Conservation (phyloP, 2,329 filamentous ascomycete genomes). For the Lachnellula arida region DNA sequence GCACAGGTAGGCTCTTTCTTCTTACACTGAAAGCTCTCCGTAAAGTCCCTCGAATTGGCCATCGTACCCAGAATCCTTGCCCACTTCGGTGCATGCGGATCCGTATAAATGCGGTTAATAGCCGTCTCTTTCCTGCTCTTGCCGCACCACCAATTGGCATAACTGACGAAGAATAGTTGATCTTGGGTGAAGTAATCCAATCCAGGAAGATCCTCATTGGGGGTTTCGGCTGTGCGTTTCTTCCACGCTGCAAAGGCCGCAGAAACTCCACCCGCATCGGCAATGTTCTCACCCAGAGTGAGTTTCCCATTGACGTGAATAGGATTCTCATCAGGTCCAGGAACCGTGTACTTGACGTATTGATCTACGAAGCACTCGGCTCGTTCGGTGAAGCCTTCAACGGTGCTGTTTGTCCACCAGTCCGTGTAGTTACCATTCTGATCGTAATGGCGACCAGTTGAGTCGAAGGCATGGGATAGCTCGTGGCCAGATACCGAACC, state of each 20-base stretch:
- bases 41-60: slow-evolving; percentile 63
- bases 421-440: slow-evolving; percentile 59
- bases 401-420: slow-evolving; percentile 62
- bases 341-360: slow-evolving; percentile 56
- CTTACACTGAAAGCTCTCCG: slow-evolving; percentile 61
- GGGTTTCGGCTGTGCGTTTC: slow-evolving; percentile 47
- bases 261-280: slow-evolving; percentile 62
- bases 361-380: slow-evolving; percentile 65
- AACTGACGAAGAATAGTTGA: slow-evolving; percentile 66
- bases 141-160: slow-evolving; percentile 62
- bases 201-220: slow-evolving; percentile 53
- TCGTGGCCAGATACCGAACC: slow-evolving; percentile 65
- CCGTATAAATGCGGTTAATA: slow-evolving; percentile 53
- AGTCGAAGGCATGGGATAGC: slow-evolving; percentile 67
- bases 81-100: slow-evolving; percentile 61
- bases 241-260: slow-evolving; percentile 64
- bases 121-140: slow-evolving; percentile 56
- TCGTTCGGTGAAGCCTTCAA: slow-evolving; percentile 52
- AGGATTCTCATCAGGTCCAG: slow-evolving; percentile 49
- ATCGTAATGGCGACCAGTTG: slow-evolving; percentile 59
- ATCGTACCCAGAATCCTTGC: slow-evolving; percentile 59
- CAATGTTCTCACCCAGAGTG: slow-evolving; percentile 67
- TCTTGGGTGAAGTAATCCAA: slow-evolving; percentile 59
- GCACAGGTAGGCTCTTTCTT: slow-evolving; percentile 63
- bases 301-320: slow-evolving; percentile 58